Percentiles rank a stretch among this genome's conserved stretches.
phyloP scores from a whole-genome alignment of 2,329 filamentous ascomycete genomes.

The Verticillium isaacii region DNA sequence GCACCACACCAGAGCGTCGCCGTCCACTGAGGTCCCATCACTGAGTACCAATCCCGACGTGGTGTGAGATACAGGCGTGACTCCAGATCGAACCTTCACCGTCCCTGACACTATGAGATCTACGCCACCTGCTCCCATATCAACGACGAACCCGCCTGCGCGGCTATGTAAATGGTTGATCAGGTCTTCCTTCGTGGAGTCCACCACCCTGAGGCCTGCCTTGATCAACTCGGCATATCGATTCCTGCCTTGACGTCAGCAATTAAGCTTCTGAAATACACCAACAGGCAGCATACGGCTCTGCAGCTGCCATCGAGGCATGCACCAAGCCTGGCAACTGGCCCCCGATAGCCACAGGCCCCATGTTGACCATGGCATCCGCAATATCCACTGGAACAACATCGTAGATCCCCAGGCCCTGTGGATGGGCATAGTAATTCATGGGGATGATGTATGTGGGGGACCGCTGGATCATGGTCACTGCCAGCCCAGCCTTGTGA shows the following conservation, averaged over 20 bases:
- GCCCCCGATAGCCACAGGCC: conserved; percentile 3
- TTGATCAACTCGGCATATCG: conserved; percentile 3
- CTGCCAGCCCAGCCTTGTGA: conserved; percentile 20
- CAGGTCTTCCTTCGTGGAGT: conserved; percentile 8
- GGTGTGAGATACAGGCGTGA: conserved; percentile 15
- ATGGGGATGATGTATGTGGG: conserved; percentile 28
- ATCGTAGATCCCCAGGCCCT: conserved; percentile 25
- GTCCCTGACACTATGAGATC: conserved; percentile 21
- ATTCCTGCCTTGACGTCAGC: background rate
- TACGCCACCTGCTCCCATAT: conserved; percentile 23
- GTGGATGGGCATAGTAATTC: conserved; percentile 20
- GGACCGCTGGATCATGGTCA: conserved; percentile 29
- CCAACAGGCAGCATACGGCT: conserved; percentile 10
- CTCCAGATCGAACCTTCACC: conserved; percentile 7
- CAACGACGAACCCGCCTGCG: conserved; percentile 29
- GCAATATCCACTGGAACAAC: conserved; percentile 9
- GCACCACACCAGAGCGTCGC: conserved; percentile 30
- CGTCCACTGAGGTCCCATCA: conserved; percentile 22
- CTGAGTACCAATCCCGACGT: conserved; percentile 21
- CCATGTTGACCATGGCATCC: conserved; percentile 14
- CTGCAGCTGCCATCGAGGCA: background rate
- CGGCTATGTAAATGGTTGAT: conserved; percentile 20
- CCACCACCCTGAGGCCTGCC: conserved; percentile 5
- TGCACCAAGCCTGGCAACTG: conserved; percentile 4
- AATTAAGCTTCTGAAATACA: background rate